phyloP scores from a whole-genome alignment of 2,329 filamentous ascomycete genomes.

The Truncatella angustata region DNA sequence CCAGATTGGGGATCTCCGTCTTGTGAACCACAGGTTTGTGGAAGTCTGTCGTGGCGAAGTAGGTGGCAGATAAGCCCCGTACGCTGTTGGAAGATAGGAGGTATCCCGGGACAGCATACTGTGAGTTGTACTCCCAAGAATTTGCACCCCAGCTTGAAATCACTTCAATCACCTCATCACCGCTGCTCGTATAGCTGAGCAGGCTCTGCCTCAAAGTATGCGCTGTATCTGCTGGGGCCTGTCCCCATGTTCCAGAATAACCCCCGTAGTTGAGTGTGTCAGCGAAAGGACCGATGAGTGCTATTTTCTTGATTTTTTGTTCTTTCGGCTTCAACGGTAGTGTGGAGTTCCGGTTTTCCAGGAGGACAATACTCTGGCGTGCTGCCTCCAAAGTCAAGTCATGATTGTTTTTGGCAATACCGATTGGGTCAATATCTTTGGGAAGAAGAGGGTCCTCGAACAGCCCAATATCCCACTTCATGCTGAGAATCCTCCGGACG shows the following conservation, averaged over 20 bases:
- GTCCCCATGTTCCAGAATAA: conserved; percentile 40
- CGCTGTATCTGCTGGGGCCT: conserved; percentile 35
- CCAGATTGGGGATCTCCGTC: conserved; percentile 36
- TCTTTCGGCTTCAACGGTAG: conserved; percentile 31
- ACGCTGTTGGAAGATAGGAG: conserved; percentile 35
- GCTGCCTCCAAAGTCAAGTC: conserved; percentile 39
- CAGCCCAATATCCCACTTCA: conserved; percentile 43
- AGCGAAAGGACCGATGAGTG: conserved; percentile 38
- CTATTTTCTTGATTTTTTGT: conserved; percentile 31
- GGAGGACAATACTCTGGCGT: conserved; percentile 39
- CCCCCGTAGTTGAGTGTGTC: conserved; percentile 42
- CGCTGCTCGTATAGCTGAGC: conserved; percentile 21
- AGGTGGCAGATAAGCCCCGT: conserved; percentile 37
- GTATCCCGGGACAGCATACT: conserved; percentile 41
- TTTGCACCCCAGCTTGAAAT: conserved; percentile 41
- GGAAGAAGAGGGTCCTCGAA: conserved; percentile 37
- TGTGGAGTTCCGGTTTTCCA: conserved; percentile 39
- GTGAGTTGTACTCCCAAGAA: conserved; percentile 42
- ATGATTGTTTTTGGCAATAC: conserved; percentile 33
- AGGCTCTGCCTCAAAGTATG: conserved; percentile 38
- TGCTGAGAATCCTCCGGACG: conserved; percentile 33
- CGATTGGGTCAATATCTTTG: conserved; percentile 29
- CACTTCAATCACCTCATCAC: conserved; percentile 25
- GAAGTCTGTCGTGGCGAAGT: conserved; percentile 39
- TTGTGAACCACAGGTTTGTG: conserved; percentile 24